Conservation (phyloP, 352 stramenopile species). For the Blastocystis sp. region DNA sequence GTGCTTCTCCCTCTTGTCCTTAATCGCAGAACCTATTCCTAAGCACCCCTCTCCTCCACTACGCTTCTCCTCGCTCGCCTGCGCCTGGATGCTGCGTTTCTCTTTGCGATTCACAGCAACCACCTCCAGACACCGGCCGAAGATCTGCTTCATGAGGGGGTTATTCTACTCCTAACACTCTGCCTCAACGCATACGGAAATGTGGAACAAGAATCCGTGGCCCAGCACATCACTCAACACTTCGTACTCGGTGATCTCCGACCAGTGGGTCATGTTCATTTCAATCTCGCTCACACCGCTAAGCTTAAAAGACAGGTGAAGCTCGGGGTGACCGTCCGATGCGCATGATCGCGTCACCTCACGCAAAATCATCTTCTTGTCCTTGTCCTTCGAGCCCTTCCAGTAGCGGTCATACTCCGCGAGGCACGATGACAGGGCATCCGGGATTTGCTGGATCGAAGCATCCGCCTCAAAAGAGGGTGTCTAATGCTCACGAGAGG, state of each 20-base stretch:
- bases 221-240: neutral
- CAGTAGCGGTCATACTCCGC: constrained; percentile 56
- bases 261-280: constrained; percentile 7
- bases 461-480: neutral
- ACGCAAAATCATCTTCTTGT: constrained; percentile 44
- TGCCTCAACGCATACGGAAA: constrained; percentile 3
- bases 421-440: neutral
- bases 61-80: constrained; percentile 52
- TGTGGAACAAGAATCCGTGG: constrained; percentile 18
- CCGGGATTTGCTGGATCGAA: neutral
- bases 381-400: constrained; percentile 69
- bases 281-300: neutral
- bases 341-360: constrained; percentile 13
- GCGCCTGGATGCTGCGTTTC: neutral
- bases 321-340: constrained; percentile 1
- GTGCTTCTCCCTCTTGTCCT: constrained; percentile 13
- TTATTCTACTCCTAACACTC: neutral
- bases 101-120: neutral
- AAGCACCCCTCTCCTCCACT: neutral
- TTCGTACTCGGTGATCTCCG: constrained; percentile 12
- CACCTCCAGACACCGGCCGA: neutral
- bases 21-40: constrained; percentile 24
- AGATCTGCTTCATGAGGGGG: constrained; percentile 12
- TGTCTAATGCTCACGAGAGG: neutral
- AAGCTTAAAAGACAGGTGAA: constrained; percentile 20